Base-by-base conservation (phyloP, 331 rosid species). In the Cydonia oblonga region DNA sequence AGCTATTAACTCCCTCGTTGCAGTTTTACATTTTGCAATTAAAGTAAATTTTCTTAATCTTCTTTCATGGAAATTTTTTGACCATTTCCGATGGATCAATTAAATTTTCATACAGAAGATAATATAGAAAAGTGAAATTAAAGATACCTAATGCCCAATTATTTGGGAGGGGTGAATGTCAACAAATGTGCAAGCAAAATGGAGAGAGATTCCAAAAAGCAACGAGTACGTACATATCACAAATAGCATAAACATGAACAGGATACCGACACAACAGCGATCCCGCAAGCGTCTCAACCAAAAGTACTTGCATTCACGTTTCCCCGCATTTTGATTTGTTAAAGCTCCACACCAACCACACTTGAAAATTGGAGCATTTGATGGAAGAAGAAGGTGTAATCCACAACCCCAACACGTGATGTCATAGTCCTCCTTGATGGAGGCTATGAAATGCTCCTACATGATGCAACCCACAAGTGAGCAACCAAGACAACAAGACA, bases 331-430 rank as follows among this genome's bases (percentile, higher is more conserved):
- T 29, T 81, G 84, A 79, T 85, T 80, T 12, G 96, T 92, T 75
- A 92, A 77, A 52, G 98, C 96, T 75, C 98, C 98, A 80, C 98
- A 92, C 96, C 98, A 92, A 73, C 96, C 98, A 77, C 98, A 92
- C 77, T 92, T 92, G 88, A 86, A 90, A 65, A 83, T 61, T 40
- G 91, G 74, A 40, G 92, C 76, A 66, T 70, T 49, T 22, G 90
- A 77, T 40, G 92, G 90, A 76, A 85, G 84, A 77, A 88, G 76
- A 76, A 87, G 92, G 64, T 75, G 85, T 66, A 88, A 73, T 71
- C 98, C 98, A 79, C 98, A 92, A 62, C 96, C 98, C 98, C 98
- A 92, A 78, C 98, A 92, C 9, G 78, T 86, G 12, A 87, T 84
- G 76, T 90, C 91, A 29, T 33, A 61, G 67, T 85, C 81, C 42